Evolutionary conservation across 371 early-diverging fungal species (phyloP), one percentile per base, ranked within the genome.

Genomic region (Mortierella sp.): DNA sequence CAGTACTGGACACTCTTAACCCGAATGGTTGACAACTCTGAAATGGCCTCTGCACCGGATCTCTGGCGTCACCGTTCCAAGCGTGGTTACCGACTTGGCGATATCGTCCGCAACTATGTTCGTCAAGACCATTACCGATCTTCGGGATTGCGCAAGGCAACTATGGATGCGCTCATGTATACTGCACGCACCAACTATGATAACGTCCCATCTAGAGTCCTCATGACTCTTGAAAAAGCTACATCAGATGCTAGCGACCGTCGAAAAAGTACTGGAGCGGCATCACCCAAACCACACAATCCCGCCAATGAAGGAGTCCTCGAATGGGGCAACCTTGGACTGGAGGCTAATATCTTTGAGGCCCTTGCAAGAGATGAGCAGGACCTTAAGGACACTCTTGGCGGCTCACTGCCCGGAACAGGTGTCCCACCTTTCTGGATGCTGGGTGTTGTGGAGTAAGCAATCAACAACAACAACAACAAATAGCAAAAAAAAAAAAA

Each of bases 1-100:
- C 87, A 86, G 49, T 87, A 87, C 60, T 87, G 87, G 87, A 86
- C 87, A 0, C 70, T 84, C 55, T 64, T 87, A 63, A 76, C 87
- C 2, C 75, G 85, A 6, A 86, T 85, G 61, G 83, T 87, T 35
- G 85, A 84, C 51, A 87, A 87, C 40, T 45, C 80, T n/a, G 75
- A 64, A 22, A 80, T 80, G 68, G 68, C 66, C 1, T 80, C 80
- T 3, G 80, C 80, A 1, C 80, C 80, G 10, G 80, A 80, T 49
- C 64, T 80, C 56, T 80, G 80, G 80, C 62, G 80, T 43, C 80
- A 80, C 58, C 80, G 75, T n/a, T 74, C 80, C 31, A 80, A 80
- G 75, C 80, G 80, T 19, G 80, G 75, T 4, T 80, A 80, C 71
- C 74, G 75, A 28, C 60, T 80, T 10, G 75, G 70, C 17, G 75